phyloP scores from a whole-genome alignment of 495 filamentous ascomycete species.

The Corynascus novoguineensis region DNA sequence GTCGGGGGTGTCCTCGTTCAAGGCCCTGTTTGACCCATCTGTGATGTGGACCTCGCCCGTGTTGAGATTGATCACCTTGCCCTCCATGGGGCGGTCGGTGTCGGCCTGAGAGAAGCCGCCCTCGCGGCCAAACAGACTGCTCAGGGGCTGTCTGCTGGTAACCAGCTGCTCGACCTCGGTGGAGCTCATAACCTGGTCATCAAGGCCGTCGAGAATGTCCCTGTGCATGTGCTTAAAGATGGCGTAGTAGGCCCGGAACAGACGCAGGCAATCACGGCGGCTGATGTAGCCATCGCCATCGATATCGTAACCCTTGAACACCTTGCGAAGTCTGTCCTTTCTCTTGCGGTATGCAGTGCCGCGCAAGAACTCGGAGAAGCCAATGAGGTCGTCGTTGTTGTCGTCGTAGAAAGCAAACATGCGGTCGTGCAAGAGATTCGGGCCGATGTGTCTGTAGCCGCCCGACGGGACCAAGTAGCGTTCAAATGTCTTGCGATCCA shows the following conservation, averaged over 20 bases:
- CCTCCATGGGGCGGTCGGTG: constrained; percentile 52
- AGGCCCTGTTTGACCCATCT: constrained; percentile 40
- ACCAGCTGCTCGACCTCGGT: constrained; percentile 67
- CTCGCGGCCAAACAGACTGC: constrained; percentile 60
- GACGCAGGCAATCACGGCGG: constrained; percentile 81
- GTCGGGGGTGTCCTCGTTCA: constrained; percentile 40
- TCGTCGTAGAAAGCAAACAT: constrained; percentile 96
- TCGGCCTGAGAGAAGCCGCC: constrained; percentile 58
- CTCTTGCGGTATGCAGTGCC: constrained; percentile 77
- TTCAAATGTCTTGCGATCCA: constrained; percentile 87
- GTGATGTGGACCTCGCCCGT: constrained; percentile 57
- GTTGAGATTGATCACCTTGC: constrained; percentile 53
- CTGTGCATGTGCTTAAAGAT: constrained; percentile 78
- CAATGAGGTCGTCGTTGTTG: constrained; percentile 80
- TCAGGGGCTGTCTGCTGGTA: constrained; percentile 70
- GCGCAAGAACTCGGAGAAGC: constrained; percentile 86
- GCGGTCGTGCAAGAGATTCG: constrained; percentile 89
- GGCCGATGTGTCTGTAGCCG: constrained; percentile 65
- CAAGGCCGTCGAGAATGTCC: constrained; percentile 74
- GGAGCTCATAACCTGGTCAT: constrained; percentile 71
- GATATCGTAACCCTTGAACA: constrained; percentile 88
- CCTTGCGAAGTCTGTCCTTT: constrained; percentile 64
- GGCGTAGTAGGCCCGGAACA: constrained; percentile 86
- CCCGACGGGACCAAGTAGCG: constrained; percentile 80
- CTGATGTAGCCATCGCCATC: constrained; percentile 84